Conservation (phyloP, 2,329 filamentous ascomycete species). For the Monosporascus sp. region DNA sequence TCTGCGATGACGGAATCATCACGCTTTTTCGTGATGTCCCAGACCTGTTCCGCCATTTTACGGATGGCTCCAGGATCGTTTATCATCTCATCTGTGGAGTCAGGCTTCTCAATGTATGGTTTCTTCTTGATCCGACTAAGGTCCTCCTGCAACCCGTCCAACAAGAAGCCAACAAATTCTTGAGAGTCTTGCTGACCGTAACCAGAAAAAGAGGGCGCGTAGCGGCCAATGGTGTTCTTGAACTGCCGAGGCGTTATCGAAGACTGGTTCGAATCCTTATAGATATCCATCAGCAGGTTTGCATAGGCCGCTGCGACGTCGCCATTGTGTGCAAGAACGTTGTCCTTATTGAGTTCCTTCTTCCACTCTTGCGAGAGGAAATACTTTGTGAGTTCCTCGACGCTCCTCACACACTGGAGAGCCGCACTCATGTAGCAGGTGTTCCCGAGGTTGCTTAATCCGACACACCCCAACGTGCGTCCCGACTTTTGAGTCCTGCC, state of each 20-base stretch:
- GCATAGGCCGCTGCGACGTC: slow-evolving; percentile 83
- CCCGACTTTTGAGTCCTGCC: slow-evolving; percentile 67
- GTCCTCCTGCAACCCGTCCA: slow-evolving; percentile 93
- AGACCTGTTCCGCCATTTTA: slow-evolving; percentile 80
- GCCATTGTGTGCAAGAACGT: slow-evolving; percentile 80
- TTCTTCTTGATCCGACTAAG: slow-evolving; percentile 91
- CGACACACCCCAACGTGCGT: slow-evolving; percentile 69
- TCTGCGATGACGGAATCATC: slow-evolving; percentile 96
- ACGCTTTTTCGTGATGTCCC: slow-evolving; percentile 84
- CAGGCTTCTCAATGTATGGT: slow-evolving; percentile 94
- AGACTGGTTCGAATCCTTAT: slow-evolving; percentile 59
- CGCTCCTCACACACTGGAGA: slow-evolving; percentile 86
- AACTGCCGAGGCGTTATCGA: slow-evolving; percentile 76
- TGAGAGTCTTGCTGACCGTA: slow-evolving; percentile 97
- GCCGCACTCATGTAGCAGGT: slow-evolving; percentile 99
- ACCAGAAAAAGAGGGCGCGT: slow-evolving; percentile 81
- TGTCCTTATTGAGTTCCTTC: slow-evolving; percentile 76
- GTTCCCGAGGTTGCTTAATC: slow-evolving; percentile 86
- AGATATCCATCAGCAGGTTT: slow-evolving; percentile 70
- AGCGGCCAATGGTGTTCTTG: slow-evolving; percentile 75
- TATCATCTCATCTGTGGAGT: slow-evolving; percentile 95
- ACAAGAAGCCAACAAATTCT: slow-evolving; percentile 89
- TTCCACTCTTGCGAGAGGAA: slow-evolving; percentile 74
- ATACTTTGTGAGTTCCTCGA: slow-evolving; percentile 89
- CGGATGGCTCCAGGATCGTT: slow-evolving; percentile 73